phyloP scores from a whole-genome alignment of 129 eudicot genomes.

The Artemisia annua region DNA sequence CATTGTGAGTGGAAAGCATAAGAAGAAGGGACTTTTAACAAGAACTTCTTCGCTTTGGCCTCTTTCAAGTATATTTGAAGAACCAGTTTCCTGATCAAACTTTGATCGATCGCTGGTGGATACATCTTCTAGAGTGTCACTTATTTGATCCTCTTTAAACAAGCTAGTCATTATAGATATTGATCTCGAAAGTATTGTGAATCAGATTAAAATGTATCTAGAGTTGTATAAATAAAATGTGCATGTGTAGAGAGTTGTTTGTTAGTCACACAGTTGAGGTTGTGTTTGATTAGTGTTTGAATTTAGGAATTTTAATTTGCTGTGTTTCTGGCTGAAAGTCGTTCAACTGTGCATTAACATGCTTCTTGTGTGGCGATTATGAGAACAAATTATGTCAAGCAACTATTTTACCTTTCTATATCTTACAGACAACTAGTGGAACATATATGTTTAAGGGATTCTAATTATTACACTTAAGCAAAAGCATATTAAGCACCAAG shows the following conservation, averaged over 20 bases:
- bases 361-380: conserved; percentile 34
- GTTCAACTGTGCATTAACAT: conserved; percentile 40
- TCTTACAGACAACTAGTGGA: neutral
- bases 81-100: conserved; percentile 51
- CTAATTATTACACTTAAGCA: neutral
- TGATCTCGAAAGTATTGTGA: conserved; percentile 26
- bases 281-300: conserved; percentile 28
- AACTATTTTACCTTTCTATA: conserved; percentile 17
- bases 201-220: conserved; percentile 30
- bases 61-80: conserved; percentile 29
- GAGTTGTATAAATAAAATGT: conserved; percentile 31
- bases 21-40: conserved; percentile 21
- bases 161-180: conserved; percentile 41
- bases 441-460: neutral
- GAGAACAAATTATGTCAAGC: conserved; percentile 30
- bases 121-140: conserved; percentile 31
- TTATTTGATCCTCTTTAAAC: conserved; percentile 34
- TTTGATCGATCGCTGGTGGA: conserved; percentile 30
- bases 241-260: conserved; percentile 25
- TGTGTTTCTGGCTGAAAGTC: conserved; percentile 38
- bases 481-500: too few species aligned
- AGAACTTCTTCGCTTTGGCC: conserved; percentile 20
- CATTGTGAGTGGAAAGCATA: conserved; percentile 33
- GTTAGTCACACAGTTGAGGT: conserved; percentile 39
- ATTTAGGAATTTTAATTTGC: conserved; percentile 25